Conservation (phyloP, 805 yeast species). For the Spathaspora passalidarum region DNA sequence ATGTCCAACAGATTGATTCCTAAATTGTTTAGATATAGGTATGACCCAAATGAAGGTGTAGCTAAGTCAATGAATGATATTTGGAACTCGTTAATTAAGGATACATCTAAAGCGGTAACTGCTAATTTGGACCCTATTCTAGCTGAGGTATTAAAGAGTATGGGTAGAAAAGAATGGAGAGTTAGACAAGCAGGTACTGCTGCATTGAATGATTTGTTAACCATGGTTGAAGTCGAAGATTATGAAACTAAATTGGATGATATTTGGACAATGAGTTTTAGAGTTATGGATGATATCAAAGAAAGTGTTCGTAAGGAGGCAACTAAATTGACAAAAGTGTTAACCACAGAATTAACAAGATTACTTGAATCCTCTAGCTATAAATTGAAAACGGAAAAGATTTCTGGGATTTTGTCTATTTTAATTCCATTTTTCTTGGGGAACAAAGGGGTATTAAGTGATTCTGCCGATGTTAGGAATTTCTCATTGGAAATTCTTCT, state of each 20-base stretch:
- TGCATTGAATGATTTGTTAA: slow-evolving; percentile 69
- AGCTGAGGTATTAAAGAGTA: slow-evolving; percentile 59
- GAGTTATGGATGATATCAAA: slow-evolving; percentile 91
- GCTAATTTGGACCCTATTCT: slow-evolving; percentile 58
- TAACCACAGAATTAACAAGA: slow-evolving; percentile 61
- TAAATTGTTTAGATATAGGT: slow-evolving; percentile 76
- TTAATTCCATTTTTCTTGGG: slow-evolving; percentile 81
- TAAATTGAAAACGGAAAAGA: slow-evolving; percentile 31
- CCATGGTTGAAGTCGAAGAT: slow-evolving; percentile 50
- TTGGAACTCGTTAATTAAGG: slow-evolving; percentile 72
- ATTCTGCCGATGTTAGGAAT: slow-evolving; percentile 77
- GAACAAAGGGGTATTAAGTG: slow-evolving; percentile 72
- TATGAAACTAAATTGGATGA: slow-evolving; percentile 56
- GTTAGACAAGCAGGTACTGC: slow-evolving; percentile 82
- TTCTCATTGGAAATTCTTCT: slow-evolving; percentile 77
- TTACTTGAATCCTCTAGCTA: slow-evolving; percentile 49
- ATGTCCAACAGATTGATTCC: slow-evolving; percentile 69
- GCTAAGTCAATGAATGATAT: slow-evolving; percentile 82
- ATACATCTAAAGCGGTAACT: slow-evolving; percentile 51
- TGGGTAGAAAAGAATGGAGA: slow-evolving; percentile 89
- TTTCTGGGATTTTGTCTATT: slow-evolving; percentile 47
- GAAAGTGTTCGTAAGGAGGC: slow-evolving; percentile 90
- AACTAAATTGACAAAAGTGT: slow-evolving; percentile 56
- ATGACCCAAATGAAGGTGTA: slow-evolving; percentile 78
- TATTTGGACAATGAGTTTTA: slow-evolving; percentile 84